These are phyloP conservation scores for Hyphopichia homilentoma DNA, from an alignment of 805 yeast species.

Conservation along the genomic window DNA sequence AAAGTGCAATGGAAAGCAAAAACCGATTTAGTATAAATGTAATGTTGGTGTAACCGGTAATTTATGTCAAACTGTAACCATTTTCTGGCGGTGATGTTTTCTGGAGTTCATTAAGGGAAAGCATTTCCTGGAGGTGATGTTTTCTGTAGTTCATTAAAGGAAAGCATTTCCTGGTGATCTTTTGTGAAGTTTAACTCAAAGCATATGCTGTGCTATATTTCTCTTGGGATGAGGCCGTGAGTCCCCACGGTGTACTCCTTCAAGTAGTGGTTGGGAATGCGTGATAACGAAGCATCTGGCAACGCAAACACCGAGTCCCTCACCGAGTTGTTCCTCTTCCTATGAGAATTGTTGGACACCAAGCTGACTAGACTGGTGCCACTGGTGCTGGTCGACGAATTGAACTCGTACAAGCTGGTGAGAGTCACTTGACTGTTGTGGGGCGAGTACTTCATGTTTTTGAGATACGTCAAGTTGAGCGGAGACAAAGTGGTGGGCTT, in stretches of 20 bases:
- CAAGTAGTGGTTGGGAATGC: conserved; percentile 28
- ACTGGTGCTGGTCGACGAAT: conserved; percentile 1
- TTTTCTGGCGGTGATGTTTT: too few relatives aligned
- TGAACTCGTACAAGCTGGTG: conserved; percentile 11
- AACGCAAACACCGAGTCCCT: conserved; percentile 17
- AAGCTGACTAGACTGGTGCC: not conserved
- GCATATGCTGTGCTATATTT: too few relatives aligned
- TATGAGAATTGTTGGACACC: not conserved
- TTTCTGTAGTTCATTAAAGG: too few relatives aligned
- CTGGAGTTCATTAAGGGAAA: too few relatives aligned
- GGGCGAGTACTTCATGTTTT: conserved; percentile 6
- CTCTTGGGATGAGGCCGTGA: conserved; percentile 34
- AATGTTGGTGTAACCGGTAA: too few relatives aligned
- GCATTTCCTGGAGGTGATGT: too few relatives aligned
- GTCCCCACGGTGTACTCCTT: conserved; percentile 34
- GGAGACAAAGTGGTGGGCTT: conserved; percentile 34
- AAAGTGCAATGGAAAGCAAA: too few relatives aligned
- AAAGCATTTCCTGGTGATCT: too few relatives aligned
- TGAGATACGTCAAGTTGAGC: conserved; percentile 18
- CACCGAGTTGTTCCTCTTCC: conserved; percentile 11
- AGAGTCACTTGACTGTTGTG: conserved; percentile 15
- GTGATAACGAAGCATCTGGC: conserved; percentile 23
- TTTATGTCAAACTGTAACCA: too few relatives aligned
- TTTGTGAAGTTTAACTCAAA: too few relatives aligned
- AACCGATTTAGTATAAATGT: too few relatives aligned